Percentiles rank a stretch among this genome's conserved stretches.
These are phyloP conservation scores for Rhizophlyctis rosea DNA, from an alignment of 192 early-diverging fungal genomes.

Conservation along the genomic window DNA sequence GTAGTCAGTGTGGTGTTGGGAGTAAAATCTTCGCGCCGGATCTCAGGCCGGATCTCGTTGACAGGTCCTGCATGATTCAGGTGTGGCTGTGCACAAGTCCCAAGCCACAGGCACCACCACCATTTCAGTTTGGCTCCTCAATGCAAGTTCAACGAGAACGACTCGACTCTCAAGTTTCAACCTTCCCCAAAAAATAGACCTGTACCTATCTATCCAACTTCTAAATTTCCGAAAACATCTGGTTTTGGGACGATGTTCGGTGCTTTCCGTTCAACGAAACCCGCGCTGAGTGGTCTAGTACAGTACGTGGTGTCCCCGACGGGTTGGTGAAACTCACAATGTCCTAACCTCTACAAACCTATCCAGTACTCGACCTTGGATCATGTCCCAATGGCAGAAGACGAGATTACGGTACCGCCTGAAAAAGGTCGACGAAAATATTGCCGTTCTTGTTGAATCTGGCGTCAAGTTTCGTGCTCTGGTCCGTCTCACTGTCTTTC, in stretches of 20 bases:
- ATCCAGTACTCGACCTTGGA: constrained; percentile 45
- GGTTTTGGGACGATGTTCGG: constrained; percentile 32
- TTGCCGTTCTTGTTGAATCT: constrained; percentile 41
- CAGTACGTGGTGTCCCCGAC: constrained; percentile 9
- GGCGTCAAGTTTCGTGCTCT: constrained; percentile 45
- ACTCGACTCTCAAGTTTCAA: too few species aligned
- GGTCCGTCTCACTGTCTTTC: constrained; percentile 31
- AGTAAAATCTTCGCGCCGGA: too few species aligned
- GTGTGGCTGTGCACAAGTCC: too few species aligned
- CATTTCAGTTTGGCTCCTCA: too few species aligned
- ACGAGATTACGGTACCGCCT: constrained; percentile 36
- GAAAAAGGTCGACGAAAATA: constrained; percentile 50
- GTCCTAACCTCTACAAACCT: not conserved
- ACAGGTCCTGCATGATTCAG: too few species aligned
- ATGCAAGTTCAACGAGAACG: too few species aligned
- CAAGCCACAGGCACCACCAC: too few species aligned
- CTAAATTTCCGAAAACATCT: too few species aligned
- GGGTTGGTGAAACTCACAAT: not conserved
- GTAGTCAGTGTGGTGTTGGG: too few species aligned
- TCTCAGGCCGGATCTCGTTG: too few species aligned
- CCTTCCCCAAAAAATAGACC: too few species aligned
- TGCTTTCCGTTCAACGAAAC: constrained; percentile 26
- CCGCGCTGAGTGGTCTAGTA: constrained; percentile 27
- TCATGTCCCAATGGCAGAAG: not conserved
- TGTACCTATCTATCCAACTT: too few species aligned